phyloP scores from a whole-genome alignment of 768 basidiomycete species.

The Grammothele lineata region DNA sequence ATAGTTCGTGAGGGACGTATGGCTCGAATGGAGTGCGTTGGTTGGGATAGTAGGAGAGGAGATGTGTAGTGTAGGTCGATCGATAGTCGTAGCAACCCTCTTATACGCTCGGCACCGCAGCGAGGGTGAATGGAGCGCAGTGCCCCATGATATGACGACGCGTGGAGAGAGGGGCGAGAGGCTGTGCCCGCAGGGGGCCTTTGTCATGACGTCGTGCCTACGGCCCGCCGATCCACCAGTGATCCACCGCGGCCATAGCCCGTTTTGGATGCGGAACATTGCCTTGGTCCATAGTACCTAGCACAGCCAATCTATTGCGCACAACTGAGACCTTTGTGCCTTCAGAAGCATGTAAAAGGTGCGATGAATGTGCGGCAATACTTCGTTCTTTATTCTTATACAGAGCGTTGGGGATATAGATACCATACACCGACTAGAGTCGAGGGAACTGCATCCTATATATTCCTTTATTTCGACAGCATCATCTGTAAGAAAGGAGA shows the following conservation, averaged over 20 bases:
- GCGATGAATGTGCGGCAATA: no score
- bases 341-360: no score
- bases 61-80: no score
- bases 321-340: no score
- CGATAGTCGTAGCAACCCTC: no score
- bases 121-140: no score
- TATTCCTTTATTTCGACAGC: conserved; percentile 53
- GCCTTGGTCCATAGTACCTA: no score
- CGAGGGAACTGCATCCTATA: conserved; percentile 1
- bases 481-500: conserved; percentile 53
- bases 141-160: no score
- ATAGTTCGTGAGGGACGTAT: background rate
- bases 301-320: no score
- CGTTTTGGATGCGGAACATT: no score
- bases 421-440: conserved; percentile 12
- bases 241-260: background rate
- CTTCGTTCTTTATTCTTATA: conserved; percentile 12
- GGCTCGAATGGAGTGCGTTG: background rate
- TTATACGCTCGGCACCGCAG: no score
- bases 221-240: background rate
- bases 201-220: conserved; percentile 12
- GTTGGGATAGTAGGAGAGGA: background rate
- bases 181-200: conserved; percentile 8
- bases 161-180: conserved; percentile 2
- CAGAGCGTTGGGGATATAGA: conserved; percentile 8